Base-by-base conservation (phyloP, 495 filamentous ascomycete genomes). In the Corynascus novoguineensis region DNA sequence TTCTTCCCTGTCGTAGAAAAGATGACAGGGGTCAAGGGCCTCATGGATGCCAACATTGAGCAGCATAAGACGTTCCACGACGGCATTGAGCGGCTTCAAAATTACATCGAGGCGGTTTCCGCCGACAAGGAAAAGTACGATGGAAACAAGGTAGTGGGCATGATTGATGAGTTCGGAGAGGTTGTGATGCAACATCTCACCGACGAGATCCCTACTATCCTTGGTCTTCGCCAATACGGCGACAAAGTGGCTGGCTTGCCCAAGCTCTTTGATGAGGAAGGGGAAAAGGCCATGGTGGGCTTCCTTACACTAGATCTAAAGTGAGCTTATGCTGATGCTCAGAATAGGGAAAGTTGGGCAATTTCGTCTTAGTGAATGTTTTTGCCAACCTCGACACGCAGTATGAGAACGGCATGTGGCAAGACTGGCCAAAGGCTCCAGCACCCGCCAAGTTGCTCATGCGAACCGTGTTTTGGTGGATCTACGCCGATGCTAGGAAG, bases 31-130 rank as follows among this genome's bases (percentile, higher is more conserved):
- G 64, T 66, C 12, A 53, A 62, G 19, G 75, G 71, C 11, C 57
- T 78, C 48, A 80, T 81, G 76, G 68, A 70, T 5, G 54, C 34
- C 25, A 79, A 76, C 59, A 50, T 76, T 6, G 61, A 70, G 28
- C 77, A 81, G 58, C 78, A 81, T 63, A 60, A 69, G n/a, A 62
- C 63, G 3, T 80, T 80, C 61, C 63, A 64, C 14, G 58, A 58
- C 9, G 74, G 67, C 8, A 52, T 81, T 22, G 61, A 71, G 5
- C 3, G 52, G 1, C 74, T 77, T 34, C 53, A 65, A 29, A 58
- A 58, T 17, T 79, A 77, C 55, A 58, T 66, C 1, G 34, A 60
- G 4, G 34, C 59, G 54, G 55, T 70, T 11, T 4, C 55, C 19
- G 53, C 48, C 25, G 59, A 67, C 19, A 56, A 62, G 34, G 41